Percentiles rank a stretch among this genome's conserved stretches.
phyloP scores from a whole-genome alignment of 164 flowering plant species.

The Dillenia turbinata region DNA sequence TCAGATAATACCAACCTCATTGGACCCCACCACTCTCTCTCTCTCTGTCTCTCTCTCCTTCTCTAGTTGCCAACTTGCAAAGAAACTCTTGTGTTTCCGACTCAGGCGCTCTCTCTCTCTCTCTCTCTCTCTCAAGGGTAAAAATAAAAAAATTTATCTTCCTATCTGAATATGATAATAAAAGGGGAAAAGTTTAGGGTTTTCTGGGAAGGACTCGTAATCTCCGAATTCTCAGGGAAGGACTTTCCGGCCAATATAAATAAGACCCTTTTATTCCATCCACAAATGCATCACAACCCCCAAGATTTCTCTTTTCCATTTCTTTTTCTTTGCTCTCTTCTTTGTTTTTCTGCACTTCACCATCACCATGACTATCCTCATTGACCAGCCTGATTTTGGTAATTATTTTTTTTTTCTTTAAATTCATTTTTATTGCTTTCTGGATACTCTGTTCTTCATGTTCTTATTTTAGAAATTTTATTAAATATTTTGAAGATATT shows the following conservation, averaged over 20 bases:
- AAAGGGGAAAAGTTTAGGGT: background rate
- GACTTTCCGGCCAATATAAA: slow-evolving; percentile 47
- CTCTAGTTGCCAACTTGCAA: no score
- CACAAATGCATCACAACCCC: slow-evolving; percentile 1
- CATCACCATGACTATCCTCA: slow-evolving; percentile 33
- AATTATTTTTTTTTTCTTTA: slow-evolving; percentile 6
- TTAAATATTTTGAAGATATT: no score
- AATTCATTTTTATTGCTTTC: background rate
- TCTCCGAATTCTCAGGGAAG: slow-evolving; percentile 37
- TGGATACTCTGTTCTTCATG: background rate
- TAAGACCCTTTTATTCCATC: slow-evolving; percentile 8
- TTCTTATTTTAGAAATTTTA: background rate
- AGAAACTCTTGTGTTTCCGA: no score
- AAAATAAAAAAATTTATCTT: no score
- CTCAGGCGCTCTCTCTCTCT: no score
- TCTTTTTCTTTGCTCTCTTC: background rate
- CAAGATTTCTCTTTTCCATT: background rate
- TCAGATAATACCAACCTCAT: no score
- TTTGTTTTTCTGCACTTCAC: background rate
- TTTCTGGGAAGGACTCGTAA: slow-evolving; percentile 36
- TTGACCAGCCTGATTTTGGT: slow-evolving; percentile 37
- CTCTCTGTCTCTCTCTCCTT: no score
- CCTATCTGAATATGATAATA: background rate
- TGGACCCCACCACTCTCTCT: no score
- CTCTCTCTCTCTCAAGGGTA: no score